Conservation (phyloP, 352 stramenopile species). For the Pythium utonaiense region DNA sequence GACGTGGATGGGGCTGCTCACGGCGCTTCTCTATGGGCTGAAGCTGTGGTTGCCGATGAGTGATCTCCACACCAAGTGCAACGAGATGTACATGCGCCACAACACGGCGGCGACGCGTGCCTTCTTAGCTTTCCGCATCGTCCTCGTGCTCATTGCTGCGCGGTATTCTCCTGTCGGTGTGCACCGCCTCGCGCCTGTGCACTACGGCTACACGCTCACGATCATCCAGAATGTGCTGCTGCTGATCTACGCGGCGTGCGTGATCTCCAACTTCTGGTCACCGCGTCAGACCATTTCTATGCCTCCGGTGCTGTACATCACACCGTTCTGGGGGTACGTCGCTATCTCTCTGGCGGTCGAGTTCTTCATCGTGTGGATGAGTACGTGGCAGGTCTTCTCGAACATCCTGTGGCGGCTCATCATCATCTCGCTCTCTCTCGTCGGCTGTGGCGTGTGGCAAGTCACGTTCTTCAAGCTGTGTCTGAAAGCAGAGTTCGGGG, state of each 20-base stretch:
- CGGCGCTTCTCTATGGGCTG: conserved; percentile 51
- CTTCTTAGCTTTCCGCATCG: conserved; percentile 55
- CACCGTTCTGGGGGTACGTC: conserved; percentile 68
- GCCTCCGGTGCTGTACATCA: conserved; percentile 68
- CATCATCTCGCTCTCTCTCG: conserved; percentile 44
- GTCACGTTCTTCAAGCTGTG: conserved; percentile 64
- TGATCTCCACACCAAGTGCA: conserved; percentile 54
- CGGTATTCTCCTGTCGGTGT: conserved; percentile 57
- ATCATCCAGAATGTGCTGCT: conserved; percentile 80
- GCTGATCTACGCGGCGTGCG: conserved; percentile 68
- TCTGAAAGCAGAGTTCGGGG: conserved; percentile 67
- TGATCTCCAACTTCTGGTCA: conserved; percentile 81
- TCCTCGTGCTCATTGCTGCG: conserved; percentile 51
- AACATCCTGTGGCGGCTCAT: conserved; percentile 78
- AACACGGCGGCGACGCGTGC: conserved; percentile 39
- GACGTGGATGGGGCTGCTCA: conserved; percentile 61
- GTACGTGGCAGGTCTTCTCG: conserved; percentile 71
- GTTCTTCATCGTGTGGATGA: conserved; percentile 74
- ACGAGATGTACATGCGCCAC: conserved; percentile 54
- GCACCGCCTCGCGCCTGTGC: conserved; percentile 63
- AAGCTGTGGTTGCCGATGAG: conserved; percentile 65
- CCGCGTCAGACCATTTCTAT: conserved; percentile 47
- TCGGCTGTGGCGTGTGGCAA: conserved; percentile 60
- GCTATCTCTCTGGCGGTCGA: conserved; percentile 39
- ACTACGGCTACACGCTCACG: conserved; percentile 73